Base-by-base conservation (phyloP, 495 filamentous ascomycete species). In the Penicillium macrosclerotiorum region DNA sequence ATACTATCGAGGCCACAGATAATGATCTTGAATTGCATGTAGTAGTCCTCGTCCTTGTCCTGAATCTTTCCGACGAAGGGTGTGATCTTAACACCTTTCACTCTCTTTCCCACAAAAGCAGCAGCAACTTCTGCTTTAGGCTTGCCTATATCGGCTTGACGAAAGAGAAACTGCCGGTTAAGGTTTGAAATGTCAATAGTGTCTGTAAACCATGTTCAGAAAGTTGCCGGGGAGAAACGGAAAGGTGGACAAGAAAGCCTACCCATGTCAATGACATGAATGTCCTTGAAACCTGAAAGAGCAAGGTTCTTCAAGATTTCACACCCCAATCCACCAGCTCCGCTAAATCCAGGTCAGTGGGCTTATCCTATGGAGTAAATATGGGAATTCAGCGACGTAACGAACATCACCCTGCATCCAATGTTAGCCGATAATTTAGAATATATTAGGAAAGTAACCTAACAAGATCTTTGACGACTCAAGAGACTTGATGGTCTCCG, bases 241-340 rank as follows among this genome's bases (percentile, higher is more conserved):
- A 16, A 3, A 18, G 46, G 31, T 26, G 32, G 6, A n/a, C n/a
- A n/a, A n/a, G 8, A 59, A 60, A 45, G 12, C 33, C 8, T 67
- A 81, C 88, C 91, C 94, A 99, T 99, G 73, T 99, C 94, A 55
- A 99, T 97, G 29, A 99, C 92, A 73, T 97, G 90, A 47, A 99
- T 96, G 62, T 96, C 78, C 65, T 86, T 94, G 72, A 97, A 97
- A 8, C 94, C 90, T 3, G 91, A 96, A 3, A 96, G 76, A 22
- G 94, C 93, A 8, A 99, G 80, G 55, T 97, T 90, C 74, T 99
- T 99, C 29, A 99, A 67, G 37, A 99, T 91, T 64, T 99, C 94
- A 56, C 94, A 99, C 47, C 94, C 94, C 52, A 99, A 65, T 8
- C 94, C 94, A 46, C 94, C 94, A 51, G 94, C 94, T 31, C 94